Percentiles rank a stretch among this genome's conserved stretches.
Conservation (phyloP, 2,329 filamentous ascomycete species). For the Ophiostoma perfectum region DNA sequence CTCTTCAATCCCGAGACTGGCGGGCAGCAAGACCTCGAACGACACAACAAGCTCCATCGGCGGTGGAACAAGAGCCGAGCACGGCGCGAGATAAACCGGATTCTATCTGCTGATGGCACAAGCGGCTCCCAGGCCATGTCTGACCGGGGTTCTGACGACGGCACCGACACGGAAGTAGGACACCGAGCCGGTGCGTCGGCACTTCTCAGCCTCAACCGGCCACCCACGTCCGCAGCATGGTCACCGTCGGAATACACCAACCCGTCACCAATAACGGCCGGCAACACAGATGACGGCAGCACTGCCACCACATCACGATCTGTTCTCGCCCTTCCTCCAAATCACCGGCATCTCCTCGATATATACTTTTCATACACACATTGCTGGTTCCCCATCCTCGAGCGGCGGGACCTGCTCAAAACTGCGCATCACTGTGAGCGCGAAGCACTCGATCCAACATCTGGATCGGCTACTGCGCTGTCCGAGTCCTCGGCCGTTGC, state of each 20-base stretch:
- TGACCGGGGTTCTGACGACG: constrained; percentile 6
- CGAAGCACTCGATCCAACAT: not conserved
- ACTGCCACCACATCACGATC: not conserved
- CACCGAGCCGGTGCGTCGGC: not conserved
- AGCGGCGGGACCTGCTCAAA: constrained; percentile 57
- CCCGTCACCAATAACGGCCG: constrained; percentile 2
- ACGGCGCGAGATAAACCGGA: constrained; percentile 56
- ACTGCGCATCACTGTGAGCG: constrained; percentile 40
- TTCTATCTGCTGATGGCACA: constrained; percentile 46
- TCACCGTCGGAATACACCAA: constrained; percentile 34
- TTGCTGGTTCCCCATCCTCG: constrained; percentile 68
- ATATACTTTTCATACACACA: constrained; percentile 72
- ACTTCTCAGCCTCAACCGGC: not conserved
- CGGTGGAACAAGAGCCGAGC: constrained; percentile 59
- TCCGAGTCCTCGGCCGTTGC: constrained; percentile 28
- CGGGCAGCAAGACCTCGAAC: constrained; percentile 34
- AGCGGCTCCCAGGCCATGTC: constrained; percentile 24
- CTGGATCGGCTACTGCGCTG: not conserved
- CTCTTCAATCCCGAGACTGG: constrained; percentile 16
- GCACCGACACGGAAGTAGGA: not conserved
- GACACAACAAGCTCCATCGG: constrained; percentile 53
- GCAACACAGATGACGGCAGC: not conserved
- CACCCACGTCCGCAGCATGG: constrained; percentile 31
- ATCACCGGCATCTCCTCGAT: constrained; percentile 59
- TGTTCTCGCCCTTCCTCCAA: constrained; percentile 40